Evolutionary conservation across 2,329 filamentous ascomycete species (phyloP).

Genomic region (Colletotrichum coccodes): DNA sequence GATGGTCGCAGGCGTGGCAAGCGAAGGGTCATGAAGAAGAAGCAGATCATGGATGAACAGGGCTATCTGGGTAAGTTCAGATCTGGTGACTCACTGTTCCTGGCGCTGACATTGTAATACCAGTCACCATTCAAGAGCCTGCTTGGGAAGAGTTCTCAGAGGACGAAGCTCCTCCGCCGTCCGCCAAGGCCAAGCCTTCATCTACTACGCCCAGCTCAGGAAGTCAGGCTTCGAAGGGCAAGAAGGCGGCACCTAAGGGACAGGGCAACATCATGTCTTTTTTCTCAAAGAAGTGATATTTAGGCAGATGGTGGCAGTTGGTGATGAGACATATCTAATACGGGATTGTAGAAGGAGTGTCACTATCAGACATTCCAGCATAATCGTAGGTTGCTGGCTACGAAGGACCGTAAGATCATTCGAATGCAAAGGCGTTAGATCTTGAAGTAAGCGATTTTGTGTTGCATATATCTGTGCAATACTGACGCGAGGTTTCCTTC

Average conservation of each 20-base stretch:
- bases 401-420: neutral
- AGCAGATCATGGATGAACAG: slow-evolving; percentile 86
- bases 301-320: no score
- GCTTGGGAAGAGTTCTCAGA: slow-evolving; percentile 96
- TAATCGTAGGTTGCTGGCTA: neutral
- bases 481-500: neutral
- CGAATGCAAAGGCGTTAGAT: no score
- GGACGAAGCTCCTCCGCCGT: slow-evolving; percentile 73
- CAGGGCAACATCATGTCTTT: slow-evolving; percentile 94
- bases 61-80: slow-evolving; percentile 81
- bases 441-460: neutral
- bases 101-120: slow-evolving; percentile 25
- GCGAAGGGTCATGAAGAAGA: slow-evolving; percentile 87
- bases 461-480: neutral
- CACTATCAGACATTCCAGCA: neutral
- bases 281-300: slow-evolving; percentile 79
- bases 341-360: neutral
- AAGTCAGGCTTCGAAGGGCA: slow-evolving; percentile 57
- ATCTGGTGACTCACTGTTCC: neutral
- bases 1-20: slow-evolving; percentile 78
- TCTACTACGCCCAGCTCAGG: slow-evolving; percentile 57
- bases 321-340: neutral
- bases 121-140: slow-evolving; percentile 86
- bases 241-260: slow-evolving; percentile 68
- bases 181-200: slow-evolving; percentile 60